Percentiles rank a stretch among this genome's conserved stretches.
Conservation (phyloP, 345 rosid species). For the Ceriops decandra region DNA sequence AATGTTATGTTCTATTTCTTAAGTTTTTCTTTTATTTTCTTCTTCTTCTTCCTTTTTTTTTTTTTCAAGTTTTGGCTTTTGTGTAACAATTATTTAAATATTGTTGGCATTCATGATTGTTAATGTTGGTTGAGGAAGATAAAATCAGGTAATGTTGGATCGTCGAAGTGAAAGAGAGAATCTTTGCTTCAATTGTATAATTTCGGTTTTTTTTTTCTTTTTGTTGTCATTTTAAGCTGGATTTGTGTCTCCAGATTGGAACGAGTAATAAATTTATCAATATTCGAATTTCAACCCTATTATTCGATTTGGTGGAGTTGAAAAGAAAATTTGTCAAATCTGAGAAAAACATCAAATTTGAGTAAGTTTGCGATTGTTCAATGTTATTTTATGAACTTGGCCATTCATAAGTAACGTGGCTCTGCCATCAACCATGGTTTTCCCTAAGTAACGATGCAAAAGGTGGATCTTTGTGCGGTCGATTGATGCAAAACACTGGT, state of each 20-base stretch:
- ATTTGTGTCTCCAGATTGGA: no score
- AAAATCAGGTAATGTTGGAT: constrained; percentile 28
- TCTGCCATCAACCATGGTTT: neutral
- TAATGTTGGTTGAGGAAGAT: constrained; percentile 21
- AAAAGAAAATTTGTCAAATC: no score
- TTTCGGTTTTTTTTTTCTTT: neutral
- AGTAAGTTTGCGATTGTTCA: no score
- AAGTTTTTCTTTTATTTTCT: constrained; percentile 15
- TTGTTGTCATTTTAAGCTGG: neutral
- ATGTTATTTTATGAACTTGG: no score
- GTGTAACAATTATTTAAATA: constrained; percentile 47
- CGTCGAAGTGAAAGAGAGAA: constrained; percentile 30
- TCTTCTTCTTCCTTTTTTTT: constrained; percentile 1
- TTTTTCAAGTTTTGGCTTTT: neutral
- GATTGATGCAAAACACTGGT: neutral
- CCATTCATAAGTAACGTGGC: no score
- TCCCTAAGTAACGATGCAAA: neutral
- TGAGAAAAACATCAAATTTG: no score
- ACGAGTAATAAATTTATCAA: no score
- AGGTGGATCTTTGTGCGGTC: neutral
- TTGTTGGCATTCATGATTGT: constrained; percentile 22
- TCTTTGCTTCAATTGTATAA: constrained; percentile 39
- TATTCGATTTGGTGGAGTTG: no score
- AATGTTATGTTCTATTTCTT: neutral
- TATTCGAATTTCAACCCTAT: no score